phyloP scores from a whole-genome alignment of 495 filamentous ascomycete species.

The Penicillium cataractarum region DNA sequence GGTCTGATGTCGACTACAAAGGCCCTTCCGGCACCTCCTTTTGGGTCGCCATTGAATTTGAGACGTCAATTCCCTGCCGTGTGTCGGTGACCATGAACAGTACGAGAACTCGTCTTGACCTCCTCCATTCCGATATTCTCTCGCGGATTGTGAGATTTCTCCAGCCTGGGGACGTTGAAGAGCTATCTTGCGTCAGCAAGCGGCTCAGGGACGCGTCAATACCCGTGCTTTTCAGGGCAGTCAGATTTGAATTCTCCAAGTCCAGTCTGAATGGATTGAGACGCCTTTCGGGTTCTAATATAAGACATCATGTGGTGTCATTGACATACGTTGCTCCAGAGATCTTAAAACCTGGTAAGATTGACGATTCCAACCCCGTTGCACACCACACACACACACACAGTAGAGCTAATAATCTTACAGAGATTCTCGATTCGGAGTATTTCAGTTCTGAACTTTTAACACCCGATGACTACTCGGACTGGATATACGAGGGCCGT shows the following conservation, averaged over 20 bases:
- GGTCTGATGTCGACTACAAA: slow-evolving; percentile 1
- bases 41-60: background rate
- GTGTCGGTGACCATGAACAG: background rate
- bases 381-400: too few species aligned
- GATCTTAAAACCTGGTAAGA: slow-evolving; percentile 2
- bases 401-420: background rate
- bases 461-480: background rate
- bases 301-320: slow-evolving; percentile 2
- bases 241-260: slow-evolving; percentile 9
- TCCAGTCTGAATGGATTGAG: background rate
- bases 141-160: background rate
- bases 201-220: slow-evolving; percentile 5
- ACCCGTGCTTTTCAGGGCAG: slow-evolving; percentile 1
- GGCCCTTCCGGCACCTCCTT: background rate
- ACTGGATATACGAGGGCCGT: background rate
- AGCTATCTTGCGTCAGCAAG: slow-evolving; percentile 6
- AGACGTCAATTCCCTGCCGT: background rate
- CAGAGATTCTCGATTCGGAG: background rate
- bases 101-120: background rate
- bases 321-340: slow-evolving; percentile 4
- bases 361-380: too few species aligned
- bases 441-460: background rate
- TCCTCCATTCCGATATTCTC: background rate
- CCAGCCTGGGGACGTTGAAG: background rate
- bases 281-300: background rate